phyloP scores from a whole-genome alignment of 331 rosid species.

The Stylosanthes scabra region DNA sequence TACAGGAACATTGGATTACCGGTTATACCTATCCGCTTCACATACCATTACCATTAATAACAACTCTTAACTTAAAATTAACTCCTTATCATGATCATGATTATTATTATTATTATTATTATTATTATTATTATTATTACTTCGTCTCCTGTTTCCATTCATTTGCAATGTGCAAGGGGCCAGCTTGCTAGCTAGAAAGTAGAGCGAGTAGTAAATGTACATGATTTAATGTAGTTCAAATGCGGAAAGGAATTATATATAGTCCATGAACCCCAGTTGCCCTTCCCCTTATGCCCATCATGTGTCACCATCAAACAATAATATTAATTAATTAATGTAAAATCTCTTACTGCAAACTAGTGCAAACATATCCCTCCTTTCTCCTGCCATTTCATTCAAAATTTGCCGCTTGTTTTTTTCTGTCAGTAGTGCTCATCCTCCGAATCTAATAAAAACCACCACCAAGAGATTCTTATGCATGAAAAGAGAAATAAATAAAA shows the following conservation, averaged over 20 bases:
- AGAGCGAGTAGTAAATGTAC: background rate
- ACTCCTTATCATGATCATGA: too few species aligned
- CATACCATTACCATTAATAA: background rate
- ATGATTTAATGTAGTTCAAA: slow-evolving; percentile 35
- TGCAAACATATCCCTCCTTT: slow-evolving; percentile 37
- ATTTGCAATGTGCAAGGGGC: too few species aligned
- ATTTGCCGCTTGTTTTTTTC: slow-evolving; percentile 43
- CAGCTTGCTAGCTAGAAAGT: too few species aligned
- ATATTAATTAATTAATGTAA: too few species aligned
- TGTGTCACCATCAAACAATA: slow-evolving; percentile 45
- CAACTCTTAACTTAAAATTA: too few species aligned
- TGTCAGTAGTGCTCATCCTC: slow-evolving; percentile 29
- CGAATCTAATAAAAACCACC: slow-evolving; percentile 15
- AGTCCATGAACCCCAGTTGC: slow-evolving; percentile 17
- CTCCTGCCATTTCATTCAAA: slow-evolving; percentile 30
- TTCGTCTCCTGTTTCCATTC: too few species aligned
- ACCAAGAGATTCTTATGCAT: slow-evolving; percentile 46
- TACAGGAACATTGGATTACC: too few species aligned
- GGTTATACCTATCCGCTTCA: too few species aligned
- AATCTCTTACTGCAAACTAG: background rate
- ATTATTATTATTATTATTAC: too few species aligned
- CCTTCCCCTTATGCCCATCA: slow-evolving; percentile 46
- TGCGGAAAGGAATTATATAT: slow-evolving; percentile 39
- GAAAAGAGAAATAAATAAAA: background rate
- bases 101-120: too few species aligned